Percentiles rank a stretch among this genome's conserved stretches.
Conservation (phyloP, 1,284 basidiomycete genomes). For the Leccinum huronense region DNA sequence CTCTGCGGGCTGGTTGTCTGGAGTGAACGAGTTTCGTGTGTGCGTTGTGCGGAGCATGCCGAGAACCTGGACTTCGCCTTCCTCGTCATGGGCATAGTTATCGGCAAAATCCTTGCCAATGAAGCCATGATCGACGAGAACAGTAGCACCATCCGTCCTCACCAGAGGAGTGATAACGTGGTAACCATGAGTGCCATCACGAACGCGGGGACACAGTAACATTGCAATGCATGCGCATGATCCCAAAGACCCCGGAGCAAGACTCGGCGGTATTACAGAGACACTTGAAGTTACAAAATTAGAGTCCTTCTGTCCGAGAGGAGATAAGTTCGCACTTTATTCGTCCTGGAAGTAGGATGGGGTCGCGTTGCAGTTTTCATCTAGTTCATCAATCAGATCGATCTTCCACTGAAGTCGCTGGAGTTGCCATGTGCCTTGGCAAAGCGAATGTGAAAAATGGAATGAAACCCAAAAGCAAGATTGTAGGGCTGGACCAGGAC, state of each 20-base stretch:
- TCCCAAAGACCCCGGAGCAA: slow-evolving; percentile 76
- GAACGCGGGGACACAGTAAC: slow-evolving; percentile 59
- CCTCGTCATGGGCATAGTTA: slow-evolving; percentile 38
- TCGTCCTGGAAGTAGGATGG: slow-evolving; percentile 77
- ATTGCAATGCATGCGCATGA: slow-evolving; percentile 73
- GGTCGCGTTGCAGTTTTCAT: slow-evolving; percentile 81
- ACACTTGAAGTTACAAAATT: slow-evolving; percentile 41
- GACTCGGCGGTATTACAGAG: slow-evolving; percentile 78
- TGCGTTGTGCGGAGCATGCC: slow-evolving; percentile 77
- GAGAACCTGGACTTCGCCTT: slow-evolving; percentile 61
- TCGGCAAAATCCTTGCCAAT: slow-evolving; percentile 63
- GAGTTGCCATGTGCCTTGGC: slow-evolving; percentile 94
- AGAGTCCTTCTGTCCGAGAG: slow-evolving; percentile 2
- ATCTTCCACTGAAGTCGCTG: slow-evolving; percentile 95
- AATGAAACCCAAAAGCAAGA: slow-evolving; percentile 80
- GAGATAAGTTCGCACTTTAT: slow-evolving; percentile 72
- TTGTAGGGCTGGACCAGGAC: slow-evolving; percentile 66
- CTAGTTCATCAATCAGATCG: slow-evolving; percentile 89
- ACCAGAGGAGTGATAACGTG: slow-evolving; percentile 85
- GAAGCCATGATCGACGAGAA: slow-evolving; percentile 84
- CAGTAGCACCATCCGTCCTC: slow-evolving; percentile 44
- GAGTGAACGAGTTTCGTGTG: slow-evolving; percentile 77
- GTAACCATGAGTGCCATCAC: slow-evolving; percentile 78
- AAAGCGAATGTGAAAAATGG: slow-evolving; percentile 91
- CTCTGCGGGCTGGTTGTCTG: slow-evolving; percentile 79